Conservation (phyloP, 2,329 filamentous ascomycete genomes). For the Bipolaris victoriae region DNA sequence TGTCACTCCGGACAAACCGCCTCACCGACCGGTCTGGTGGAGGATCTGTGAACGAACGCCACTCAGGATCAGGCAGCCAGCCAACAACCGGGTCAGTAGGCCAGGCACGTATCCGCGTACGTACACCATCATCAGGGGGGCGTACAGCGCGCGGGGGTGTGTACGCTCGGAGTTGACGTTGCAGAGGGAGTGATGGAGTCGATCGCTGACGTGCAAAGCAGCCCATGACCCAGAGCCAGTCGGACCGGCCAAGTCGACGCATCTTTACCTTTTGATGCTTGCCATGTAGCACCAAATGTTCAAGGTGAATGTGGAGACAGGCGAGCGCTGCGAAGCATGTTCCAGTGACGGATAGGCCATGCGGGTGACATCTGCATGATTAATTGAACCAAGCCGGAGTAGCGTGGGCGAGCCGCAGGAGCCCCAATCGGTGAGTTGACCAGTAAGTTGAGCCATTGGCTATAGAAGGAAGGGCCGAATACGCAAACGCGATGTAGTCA, state of each 20-base stretch:
- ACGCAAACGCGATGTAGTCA: conserved; percentile 1
- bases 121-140: conserved; percentile 31
- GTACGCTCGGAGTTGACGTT: conserved; percentile 39
- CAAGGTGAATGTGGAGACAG: conserved; percentile 29
- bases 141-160: conserved; percentile 39
- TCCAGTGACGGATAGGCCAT: conserved; percentile 42
- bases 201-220: conserved; percentile 33
- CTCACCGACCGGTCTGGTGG: conserved; percentile 33
- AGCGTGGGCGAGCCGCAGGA: conserved; percentile 31
- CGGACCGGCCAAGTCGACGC: conserved; percentile 28
- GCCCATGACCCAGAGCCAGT: conserved; percentile 26
- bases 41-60: conserved; percentile 16
- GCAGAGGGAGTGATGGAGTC: conserved; percentile 39
- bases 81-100: conserved; percentile 37
- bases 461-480: conserved; percentile 11
- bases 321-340: conserved; percentile 35
- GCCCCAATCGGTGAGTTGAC: conserved; percentile 24
- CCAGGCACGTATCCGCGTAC: conserved; percentile 34
- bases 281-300: conserved; percentile 39
- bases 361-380: conserved; percentile 50
- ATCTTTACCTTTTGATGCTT: conserved; percentile 41
- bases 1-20: conserved; percentile 5
- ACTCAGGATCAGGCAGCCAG: conserved; percentile 25
- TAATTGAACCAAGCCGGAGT: conserved; percentile 35
- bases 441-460: conserved; percentile 12